Evolutionary conservation across 306 rosid species (phyloP).

Genomic region (Castanopsis chinensis): DNA sequence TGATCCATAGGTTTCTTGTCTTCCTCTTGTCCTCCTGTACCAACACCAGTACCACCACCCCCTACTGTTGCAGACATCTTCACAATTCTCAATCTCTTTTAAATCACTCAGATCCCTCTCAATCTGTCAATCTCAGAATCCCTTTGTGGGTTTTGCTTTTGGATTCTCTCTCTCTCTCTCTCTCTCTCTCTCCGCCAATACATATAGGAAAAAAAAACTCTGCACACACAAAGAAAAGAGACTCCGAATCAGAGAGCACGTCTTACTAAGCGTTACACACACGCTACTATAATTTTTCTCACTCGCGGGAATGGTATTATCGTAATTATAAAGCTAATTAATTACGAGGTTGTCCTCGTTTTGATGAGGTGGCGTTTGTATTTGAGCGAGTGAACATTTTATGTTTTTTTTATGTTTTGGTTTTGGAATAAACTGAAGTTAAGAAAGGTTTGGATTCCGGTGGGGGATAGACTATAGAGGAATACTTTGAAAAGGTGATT

Average conservation of each 20-base stretch:
- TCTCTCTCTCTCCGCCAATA: too few species aligned
- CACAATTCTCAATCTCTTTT: not conserved
- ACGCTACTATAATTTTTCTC: not conserved
- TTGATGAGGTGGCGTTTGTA: not conserved
- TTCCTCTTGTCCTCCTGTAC: constrained; percentile 44
- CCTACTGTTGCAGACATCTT: constrained; percentile 60
- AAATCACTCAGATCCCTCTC: too few species aligned
- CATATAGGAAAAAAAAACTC: not conserved
- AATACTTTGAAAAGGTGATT: not conserved
- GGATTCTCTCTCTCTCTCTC: not conserved
- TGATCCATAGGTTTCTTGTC: constrained; percentile 73
- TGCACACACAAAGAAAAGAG: too few species aligned
- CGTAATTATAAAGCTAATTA: not conserved
- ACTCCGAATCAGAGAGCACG: not conserved
- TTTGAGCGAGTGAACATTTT: not conserved
- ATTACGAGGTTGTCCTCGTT: not conserved
- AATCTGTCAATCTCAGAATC: not conserved
- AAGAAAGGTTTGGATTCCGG: constrained; percentile 32
- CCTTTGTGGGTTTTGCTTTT: too few species aligned
- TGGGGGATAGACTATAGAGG: not conserved
- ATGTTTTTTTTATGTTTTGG: not conserved
- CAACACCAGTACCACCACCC: constrained; percentile 24
- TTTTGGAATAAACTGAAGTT: not conserved
- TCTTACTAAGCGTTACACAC: not conserved
- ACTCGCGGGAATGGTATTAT: not conserved